phyloP scores from a whole-genome alignment of 73 alveolate species.

The Breviolum minutum region DNA sequence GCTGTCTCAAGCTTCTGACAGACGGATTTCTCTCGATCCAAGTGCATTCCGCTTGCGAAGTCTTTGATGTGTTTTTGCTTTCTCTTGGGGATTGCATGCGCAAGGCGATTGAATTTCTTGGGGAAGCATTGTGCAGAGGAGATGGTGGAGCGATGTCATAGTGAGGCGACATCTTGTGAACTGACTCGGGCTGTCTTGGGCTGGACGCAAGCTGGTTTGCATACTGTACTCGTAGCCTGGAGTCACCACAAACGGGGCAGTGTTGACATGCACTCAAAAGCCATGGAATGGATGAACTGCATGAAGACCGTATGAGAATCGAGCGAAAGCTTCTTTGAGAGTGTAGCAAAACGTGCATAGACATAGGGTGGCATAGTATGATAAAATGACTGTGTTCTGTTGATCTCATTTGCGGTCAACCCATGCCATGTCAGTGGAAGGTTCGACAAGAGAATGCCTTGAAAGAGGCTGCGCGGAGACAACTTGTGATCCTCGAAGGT shows the following conservation, averaged over 20 bases:
- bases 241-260: too few species aligned
- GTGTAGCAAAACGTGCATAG: too few species aligned
- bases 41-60: not conserved
- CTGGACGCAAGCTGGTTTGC: too few species aligned
- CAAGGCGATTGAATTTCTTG: conserved; percentile 69
- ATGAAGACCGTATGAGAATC: too few species aligned
- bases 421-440: not conserved
- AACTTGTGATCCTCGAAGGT: conserved; percentile 61
- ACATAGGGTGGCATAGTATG: too few species aligned
- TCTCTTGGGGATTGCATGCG: not conserved
- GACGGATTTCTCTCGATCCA: not conserved
- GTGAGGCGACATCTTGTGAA: conserved; percentile 38
- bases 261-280: too few species aligned
- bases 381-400: too few species aligned
- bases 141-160: conserved; percentile 56
- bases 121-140: conserved; percentile 77
- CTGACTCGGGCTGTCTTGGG: not conserved
- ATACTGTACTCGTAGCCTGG: too few species aligned
- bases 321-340: too few species aligned
- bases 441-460: conserved; percentile 69
- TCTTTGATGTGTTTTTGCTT: not conserved
- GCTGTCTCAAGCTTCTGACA: not conserved
- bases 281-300: too few species aligned
- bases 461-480: conserved; percentile 53
- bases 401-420: too few species aligned